Percentiles rank a stretch among this genome's conserved stretches.
Conservation (phyloP, 2,329 filamentous ascomycete species). For the Fusarium agapanthi region DNA sequence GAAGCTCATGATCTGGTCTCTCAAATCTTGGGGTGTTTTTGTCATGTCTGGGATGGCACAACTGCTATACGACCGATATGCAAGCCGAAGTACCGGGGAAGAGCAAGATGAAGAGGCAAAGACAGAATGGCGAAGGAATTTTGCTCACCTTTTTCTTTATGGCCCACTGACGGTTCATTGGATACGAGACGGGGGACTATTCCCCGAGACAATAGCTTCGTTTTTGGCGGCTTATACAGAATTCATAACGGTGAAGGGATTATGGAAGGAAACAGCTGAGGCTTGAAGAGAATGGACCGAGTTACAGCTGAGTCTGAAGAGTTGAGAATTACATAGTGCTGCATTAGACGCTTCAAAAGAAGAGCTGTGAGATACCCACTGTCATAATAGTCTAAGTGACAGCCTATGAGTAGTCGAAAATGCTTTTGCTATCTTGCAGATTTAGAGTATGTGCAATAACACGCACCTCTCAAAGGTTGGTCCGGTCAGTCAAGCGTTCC, state of each 20-base stretch:
- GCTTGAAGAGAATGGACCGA: accelerated
- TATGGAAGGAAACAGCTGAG: slow-evolving; percentile 17
- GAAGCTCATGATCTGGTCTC: slow-evolving; percentile 17
- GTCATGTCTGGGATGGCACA: slow-evolving; percentile 17
- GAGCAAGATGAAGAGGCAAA: not conserved
- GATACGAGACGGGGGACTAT: slow-evolving; percentile 3
- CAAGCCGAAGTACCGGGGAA: not conserved
- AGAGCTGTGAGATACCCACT: no score
- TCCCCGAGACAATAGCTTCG: slow-evolving; percentile 14
- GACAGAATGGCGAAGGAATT: slow-evolving; percentile 10
- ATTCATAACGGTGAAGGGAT: slow-evolving; percentile 8
- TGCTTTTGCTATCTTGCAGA: not conserved
- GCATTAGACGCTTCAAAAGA: accelerated
- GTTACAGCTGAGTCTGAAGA: not conserved
- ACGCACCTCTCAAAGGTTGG: not conserved
- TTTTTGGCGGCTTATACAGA: slow-evolving; percentile 22
- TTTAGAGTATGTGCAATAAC: not conserved
- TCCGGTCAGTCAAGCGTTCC: not conserved
- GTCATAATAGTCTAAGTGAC: no score
- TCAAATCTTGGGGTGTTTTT: slow-evolving; percentile 10
- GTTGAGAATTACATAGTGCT: not conserved
- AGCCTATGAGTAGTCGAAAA: not conserved
- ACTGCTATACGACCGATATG: slow-evolving; percentile 1
- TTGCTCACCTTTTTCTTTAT: slow-evolving; percentile 13
- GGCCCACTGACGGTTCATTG: slow-evolving; percentile 22